These are phyloP conservation scores for Exophiala bonariae DNA, from an alignment of 2,329 filamentous ascomycete species.

Conservation along the genomic window DNA sequence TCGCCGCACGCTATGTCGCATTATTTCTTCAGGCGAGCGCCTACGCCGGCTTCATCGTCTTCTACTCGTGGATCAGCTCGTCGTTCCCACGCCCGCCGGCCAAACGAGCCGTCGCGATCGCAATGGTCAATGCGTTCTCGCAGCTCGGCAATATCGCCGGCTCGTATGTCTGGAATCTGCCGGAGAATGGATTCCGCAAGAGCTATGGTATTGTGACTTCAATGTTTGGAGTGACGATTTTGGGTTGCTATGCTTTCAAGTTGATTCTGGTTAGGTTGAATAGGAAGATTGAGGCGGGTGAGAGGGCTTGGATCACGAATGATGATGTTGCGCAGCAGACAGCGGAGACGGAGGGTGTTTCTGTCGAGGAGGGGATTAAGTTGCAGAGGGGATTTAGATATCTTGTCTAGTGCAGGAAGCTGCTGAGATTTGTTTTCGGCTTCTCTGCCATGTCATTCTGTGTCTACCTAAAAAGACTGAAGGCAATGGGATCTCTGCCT, in stretches of 20 bases:
- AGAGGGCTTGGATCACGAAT: neutral
- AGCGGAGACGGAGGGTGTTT: neutral
- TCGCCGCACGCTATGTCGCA: slow-evolving; percentile 59
- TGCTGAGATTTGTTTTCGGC: too few relatives aligned
- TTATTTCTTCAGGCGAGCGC: slow-evolving; percentile 60
- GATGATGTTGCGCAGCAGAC: neutral
- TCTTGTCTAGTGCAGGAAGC: too few relatives aligned
- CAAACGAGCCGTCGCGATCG: slow-evolving; percentile 70
- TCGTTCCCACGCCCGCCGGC: slow-evolving; percentile 72
- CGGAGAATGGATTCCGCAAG: slow-evolving; percentile 3
- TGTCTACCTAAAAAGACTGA: too few relatives aligned
- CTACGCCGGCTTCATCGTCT: slow-evolving; percentile 49
- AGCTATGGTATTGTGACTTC: neutral
- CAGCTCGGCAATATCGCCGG: slow-evolving; percentile 42
- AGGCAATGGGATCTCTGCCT: too few relatives aligned
- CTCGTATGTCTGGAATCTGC: neutral
- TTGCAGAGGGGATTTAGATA: neutral
- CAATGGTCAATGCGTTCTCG: slow-evolving; percentile 73
- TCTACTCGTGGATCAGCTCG: slow-evolving; percentile 72
- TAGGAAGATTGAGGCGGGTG: neutral
- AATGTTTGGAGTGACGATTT: neutral
- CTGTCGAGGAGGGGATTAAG: neutral
- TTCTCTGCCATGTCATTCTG: too few relatives aligned
- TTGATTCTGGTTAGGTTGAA: slow-evolving; percentile 43
- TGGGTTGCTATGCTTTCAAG: slow-evolving; percentile 44